These are phyloP conservation scores for Oryza rufipogon DNA, from an alignment of 176 grass and related monocot species.

Conservation along the genomic window DNA sequence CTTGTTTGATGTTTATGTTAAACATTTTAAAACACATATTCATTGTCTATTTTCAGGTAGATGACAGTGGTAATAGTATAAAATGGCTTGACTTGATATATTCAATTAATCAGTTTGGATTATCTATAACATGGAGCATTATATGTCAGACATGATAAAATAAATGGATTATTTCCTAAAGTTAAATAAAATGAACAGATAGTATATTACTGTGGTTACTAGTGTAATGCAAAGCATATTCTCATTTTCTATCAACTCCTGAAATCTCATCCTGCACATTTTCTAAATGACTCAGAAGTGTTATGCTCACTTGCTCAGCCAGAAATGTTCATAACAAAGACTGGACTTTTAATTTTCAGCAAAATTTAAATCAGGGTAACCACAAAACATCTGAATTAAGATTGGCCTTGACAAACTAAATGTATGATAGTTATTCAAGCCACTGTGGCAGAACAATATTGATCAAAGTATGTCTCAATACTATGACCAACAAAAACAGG, in stretches of 20 bases:
- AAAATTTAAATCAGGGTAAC: background rate
- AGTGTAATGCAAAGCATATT: background rate
- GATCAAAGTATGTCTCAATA: background rate
- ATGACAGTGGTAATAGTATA: background rate
- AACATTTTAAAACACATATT: background rate
- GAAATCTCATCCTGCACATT: background rate
- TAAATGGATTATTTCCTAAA: background rate
- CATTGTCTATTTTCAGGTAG: background rate
- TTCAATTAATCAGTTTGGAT: background rate
- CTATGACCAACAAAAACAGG: background rate
- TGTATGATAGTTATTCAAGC: background rate
- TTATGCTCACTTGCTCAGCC: background rate
- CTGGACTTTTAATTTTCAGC: background rate
- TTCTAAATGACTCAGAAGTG: background rate
- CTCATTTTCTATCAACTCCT: background rate
- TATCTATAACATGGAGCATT: background rate
- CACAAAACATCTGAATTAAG: background rate
- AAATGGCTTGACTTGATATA: background rate
- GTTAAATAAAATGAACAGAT: background rate
- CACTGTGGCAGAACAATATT: background rate
- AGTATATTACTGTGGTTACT: background rate
- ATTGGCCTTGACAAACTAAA: background rate
- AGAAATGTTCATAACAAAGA: slow-evolving; percentile 1
- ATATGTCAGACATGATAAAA: background rate
- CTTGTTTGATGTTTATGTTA: background rate